These are phyloP conservation scores for Rhodosporidiobolus sp. DNA, from an alignment of 768 basidiomycete species.

Conservation along the genomic window DNA sequence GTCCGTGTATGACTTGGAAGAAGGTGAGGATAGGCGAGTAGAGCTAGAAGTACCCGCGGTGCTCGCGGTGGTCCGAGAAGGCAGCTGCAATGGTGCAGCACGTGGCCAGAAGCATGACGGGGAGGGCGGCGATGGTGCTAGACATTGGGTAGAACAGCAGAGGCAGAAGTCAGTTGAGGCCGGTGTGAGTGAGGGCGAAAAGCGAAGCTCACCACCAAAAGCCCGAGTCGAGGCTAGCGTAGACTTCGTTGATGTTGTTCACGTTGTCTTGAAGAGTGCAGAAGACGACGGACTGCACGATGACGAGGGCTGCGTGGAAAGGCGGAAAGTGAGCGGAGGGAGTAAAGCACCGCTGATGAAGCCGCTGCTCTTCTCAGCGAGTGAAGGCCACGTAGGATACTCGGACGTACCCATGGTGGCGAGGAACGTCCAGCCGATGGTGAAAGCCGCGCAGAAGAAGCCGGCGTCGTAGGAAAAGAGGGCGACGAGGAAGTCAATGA, in stretches of 20 bases:
- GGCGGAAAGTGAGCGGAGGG: neutral
- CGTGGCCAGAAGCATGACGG: neutral
- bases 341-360: too few species aligned
- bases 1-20: too few species aligned
- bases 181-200: too few species aligned
- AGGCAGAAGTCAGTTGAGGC: too few species aligned
- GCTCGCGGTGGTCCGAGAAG: neutral
- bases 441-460: neutral
- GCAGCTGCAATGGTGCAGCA: neutral
- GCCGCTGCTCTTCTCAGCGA: too few species aligned
- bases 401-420: too few species aligned
- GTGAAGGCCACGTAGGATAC: too few species aligned
- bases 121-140: conserved; percentile 2
- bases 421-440: neutral
- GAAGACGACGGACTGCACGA: neutral
- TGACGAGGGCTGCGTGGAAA: neutral
- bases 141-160: too few species aligned
- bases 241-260: neutral
- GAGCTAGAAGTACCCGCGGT: too few species aligned
- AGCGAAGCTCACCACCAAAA: neutral
- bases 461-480: neutral
- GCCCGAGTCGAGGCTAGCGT: neutral
- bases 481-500: neutral
- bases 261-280: neutral
- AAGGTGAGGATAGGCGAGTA: too few species aligned